These are phyloP conservation scores for Mycena metata DNA, from an alignment of 768 basidiomycete genomes.

Conservation along the genomic window DNA sequence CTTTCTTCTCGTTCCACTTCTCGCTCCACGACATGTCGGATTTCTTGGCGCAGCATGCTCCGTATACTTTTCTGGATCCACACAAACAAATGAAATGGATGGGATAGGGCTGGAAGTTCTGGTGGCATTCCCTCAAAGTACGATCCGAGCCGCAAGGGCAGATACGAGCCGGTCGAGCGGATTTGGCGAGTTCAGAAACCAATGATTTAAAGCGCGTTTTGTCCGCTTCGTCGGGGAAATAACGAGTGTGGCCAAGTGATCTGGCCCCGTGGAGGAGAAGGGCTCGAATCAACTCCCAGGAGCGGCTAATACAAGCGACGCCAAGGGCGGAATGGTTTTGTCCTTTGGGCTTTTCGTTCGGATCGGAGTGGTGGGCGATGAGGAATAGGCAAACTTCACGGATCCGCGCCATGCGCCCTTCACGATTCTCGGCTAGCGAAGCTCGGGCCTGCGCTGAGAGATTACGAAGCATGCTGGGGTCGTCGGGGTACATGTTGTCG, in stretches of 20 bases:
- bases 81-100: neutral
- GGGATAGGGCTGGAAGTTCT: neutral
- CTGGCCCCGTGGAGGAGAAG: constrained; percentile 17
- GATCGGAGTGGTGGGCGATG: constrained; percentile 12
- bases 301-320: neutral
- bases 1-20: too few relatives aligned
- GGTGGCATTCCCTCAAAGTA: constrained; percentile 1
- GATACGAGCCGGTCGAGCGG: constrained; percentile 2
- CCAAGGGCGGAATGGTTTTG: neutral
- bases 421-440: too few relatives aligned
- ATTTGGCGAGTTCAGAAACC: neutral
- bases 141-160: constrained; percentile 10
- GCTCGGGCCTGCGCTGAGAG: too few relatives aligned
- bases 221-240: too few relatives aligned
- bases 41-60: constrained; percentile 1
- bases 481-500: too few relatives aligned
- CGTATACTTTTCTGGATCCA: neutral
- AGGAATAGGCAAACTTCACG: constrained; percentile 5
- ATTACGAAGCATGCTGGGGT: too few relatives aligned
- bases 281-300: neutral
- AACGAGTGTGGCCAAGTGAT: too few relatives aligned
- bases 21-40: neutral
- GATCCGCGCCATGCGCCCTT: too few relatives aligned
- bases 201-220: neutral
- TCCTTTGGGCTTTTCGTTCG: neutral